Evolutionary conservation across 805 yeast species (phyloP), one percentile per base, ranked within the genome.

Genomic region (Helenozyma rhizophorensis): DNA sequence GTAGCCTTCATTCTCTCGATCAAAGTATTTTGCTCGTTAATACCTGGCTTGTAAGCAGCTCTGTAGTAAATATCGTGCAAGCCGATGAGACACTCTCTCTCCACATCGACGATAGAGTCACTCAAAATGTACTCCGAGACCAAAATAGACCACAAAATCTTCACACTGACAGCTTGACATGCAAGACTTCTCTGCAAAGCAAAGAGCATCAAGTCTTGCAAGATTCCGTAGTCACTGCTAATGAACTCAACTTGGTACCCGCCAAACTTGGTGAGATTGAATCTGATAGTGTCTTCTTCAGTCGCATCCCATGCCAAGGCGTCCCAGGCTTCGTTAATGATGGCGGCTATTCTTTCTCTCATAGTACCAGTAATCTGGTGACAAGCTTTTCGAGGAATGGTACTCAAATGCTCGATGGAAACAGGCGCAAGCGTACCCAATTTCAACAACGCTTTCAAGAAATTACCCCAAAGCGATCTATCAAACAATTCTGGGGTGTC

Each of bases 371-470:
- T 70, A 26, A 85, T 74, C 33, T 66, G 66, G 58, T 62, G 65
- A 39, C 88, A 76, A 1, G 88, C 88, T 41, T 76, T 76, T 52
- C 81, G 71, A 25, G 94, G 87, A 33, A 83, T 77, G 25, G 76
- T 80, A 2, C 86, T 72, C 35, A 85, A 62, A 42, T 79, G 83
- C 47, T 83, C 85, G 32, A 80, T 60, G 1, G 87, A 70, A 4
- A 83, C 74, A 0, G 88, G 80, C 46, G 76, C 78, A n/a, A 82
- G 69, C 5, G 79, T 74, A 2, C 80, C 78, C 40, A 83, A 60
- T 34, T 71, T 68, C 17, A 83, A 59, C 12, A 80, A 55, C 9
- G 77, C 66, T 45, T 70, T 73, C 44, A 84, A 51, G 54, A 74
- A 85, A 42, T 70, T 73, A 27, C 80, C 79, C 94, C 95, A 85